Conservation (phyloP, 2,329 filamentous ascomycete species). For the Ilyonectria robusta region DNA sequence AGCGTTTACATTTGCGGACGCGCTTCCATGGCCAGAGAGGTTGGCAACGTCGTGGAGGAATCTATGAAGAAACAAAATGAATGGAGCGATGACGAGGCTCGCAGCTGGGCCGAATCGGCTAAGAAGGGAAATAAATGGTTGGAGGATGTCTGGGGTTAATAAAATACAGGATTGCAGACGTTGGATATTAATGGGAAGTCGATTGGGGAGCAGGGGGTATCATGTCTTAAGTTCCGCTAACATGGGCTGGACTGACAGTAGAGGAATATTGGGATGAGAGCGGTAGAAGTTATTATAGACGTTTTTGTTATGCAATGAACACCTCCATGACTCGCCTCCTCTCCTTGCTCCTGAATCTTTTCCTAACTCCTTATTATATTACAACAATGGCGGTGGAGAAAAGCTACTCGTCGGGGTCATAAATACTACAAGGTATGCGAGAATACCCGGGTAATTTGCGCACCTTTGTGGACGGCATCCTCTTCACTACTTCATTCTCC, state of each 20-base stretch:
- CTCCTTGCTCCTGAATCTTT: no score
- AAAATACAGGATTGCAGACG: not conserved
- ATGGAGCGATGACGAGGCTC: conserved; percentile 57
- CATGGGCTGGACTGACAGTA: not conserved
- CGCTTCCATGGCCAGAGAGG: conserved; percentile 60
- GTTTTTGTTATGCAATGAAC: not conserved
- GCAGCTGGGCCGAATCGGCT: conserved; percentile 61
- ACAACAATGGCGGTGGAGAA: no score
- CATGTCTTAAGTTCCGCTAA: not conserved
- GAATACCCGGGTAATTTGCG: no score
- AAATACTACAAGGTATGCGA: no score
- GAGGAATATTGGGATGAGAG: not conserved
- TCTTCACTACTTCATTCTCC: no score
- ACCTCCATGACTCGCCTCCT: no score
- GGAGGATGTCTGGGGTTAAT: conserved; percentile 66
- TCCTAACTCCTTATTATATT: no score
- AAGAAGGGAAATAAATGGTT: conserved; percentile 67
- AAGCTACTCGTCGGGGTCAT: no score
- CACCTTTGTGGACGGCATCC: no score
- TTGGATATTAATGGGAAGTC: not conserved
- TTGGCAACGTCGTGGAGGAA: conserved; percentile 55
- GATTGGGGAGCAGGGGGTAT: not conserved
- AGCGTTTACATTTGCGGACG: conserved; percentile 60
- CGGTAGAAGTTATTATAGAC: not conserved
- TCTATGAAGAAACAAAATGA: conserved; percentile 52